Evolutionary conservation across 441 rosid genomes (phyloP), one percentile per base, ranked within the genome.

Genomic region (Capsella rubella): DNA sequence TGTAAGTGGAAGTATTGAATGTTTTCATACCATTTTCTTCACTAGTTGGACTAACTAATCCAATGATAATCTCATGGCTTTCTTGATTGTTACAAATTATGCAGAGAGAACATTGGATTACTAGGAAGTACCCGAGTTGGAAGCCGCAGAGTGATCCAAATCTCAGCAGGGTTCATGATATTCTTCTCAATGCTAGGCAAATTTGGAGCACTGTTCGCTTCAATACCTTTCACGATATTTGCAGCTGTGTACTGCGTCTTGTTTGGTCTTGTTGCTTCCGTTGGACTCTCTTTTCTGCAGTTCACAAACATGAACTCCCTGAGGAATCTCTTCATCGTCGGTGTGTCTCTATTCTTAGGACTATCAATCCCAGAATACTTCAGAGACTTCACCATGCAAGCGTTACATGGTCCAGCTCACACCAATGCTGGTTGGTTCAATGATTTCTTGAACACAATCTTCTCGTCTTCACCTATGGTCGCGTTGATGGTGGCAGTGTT

Each of bases 101-200:
- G 78, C 96, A 96, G 99, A 69, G 99, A 96, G 83, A 96, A 93
- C 60, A 85, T 96, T 45, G 99, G 99, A 18, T 86, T 96, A 67
- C 91, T 96, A 50, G 99, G 99, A 75, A 96, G 99, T 84, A 96
- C 99, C n/a, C 81, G 97, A 21, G 98, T 96, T 39, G 97, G 99
- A 34, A 96, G 99, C 82, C 98, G 98, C 62, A 88, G 98, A 82
- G 97, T 89, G 53, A 88, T 96, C 78, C 99, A 96, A 82, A 93
- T 96, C 74, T 87, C 98, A 40, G 95, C 99, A 53, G 96, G 99
- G 62, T 96, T 96, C 75, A 96, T 96, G 99, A 93, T 96, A 80
- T 93, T 96, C 82, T 93, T 96, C 90, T 90, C 99, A 43, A 85
- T 96, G 76, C 80, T 96, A 59, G 99, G 99, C 75, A 96, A 96